Percentiles rank a stretch among this genome's conserved stretches.
These are phyloP conservation scores for Halophytophthora polymorphica DNA, from an alignment of 352 stramenopile genomes.

Conservation along the genomic window DNA sequence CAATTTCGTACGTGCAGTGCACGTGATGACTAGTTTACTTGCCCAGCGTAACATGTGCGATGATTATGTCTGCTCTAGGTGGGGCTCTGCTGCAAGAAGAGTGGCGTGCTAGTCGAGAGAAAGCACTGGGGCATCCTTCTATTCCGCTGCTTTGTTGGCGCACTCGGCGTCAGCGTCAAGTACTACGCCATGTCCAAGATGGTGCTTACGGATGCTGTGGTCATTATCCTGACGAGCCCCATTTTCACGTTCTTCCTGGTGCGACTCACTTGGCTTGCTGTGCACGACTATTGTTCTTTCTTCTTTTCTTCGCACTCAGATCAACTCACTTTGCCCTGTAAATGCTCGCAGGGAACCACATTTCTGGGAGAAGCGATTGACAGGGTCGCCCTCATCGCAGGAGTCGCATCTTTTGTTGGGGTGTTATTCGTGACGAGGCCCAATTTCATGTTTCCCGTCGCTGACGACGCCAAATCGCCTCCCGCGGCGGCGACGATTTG, in stretches of 20 bases:
- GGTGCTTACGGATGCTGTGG: conserved; percentile 53
- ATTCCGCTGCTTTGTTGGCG: conserved; percentile 35
- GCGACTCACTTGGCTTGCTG: background rate
- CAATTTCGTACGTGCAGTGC: conserved; percentile 32
- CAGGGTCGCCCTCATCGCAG: conserved; percentile 21
- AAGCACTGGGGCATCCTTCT: conserved; percentile 24
- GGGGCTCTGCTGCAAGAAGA: conserved; percentile 22
- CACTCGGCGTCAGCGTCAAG: conserved; percentile 27
- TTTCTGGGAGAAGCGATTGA: conserved; percentile 33
- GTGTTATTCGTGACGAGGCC: conserved; percentile 39
- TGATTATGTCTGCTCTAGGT: conserved; percentile 13
- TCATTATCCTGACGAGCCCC: conserved; percentile 52
- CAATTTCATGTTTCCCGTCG: conserved; percentile 26
- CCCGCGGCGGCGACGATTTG: conserved; percentile 20
- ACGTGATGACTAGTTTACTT: background rate
- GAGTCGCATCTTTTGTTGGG: conserved; percentile 34
- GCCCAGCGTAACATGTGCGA: background rate
- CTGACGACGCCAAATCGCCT: background rate
- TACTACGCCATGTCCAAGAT: conserved; percentile 56
- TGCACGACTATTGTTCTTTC: background rate
- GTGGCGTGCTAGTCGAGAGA: conserved; percentile 19
- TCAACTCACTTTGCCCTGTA: background rate
- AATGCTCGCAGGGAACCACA: conserved; percentile 25
- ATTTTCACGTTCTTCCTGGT: conserved; percentile 50
- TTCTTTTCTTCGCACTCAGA: background rate